These are phyloP conservation scores for Baudoinia panamericana DNA, from an alignment of 495 filamentous ascomycete genomes.

Conservation along the genomic window DNA sequence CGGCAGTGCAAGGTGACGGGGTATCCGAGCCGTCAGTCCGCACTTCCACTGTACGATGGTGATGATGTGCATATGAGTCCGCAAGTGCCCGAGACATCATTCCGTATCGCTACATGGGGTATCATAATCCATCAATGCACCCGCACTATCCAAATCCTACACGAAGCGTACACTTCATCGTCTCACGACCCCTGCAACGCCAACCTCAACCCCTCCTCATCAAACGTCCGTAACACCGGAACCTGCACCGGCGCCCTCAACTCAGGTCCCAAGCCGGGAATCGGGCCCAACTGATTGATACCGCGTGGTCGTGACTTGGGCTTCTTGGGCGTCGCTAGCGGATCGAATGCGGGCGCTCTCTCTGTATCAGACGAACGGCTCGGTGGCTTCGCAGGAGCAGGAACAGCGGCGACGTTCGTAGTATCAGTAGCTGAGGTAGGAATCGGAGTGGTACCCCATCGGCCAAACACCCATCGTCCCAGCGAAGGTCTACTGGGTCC, in stretches of 20 bases:
- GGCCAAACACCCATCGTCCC: slow-evolving; percentile 29
- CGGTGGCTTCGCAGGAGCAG: background rate
- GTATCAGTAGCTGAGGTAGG: slow-evolving; percentile 8
- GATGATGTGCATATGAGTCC: too few species aligned
- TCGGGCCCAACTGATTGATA: slow-evolving; percentile 28
- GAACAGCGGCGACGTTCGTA: background rate
- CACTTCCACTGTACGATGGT: too few species aligned
- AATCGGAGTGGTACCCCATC: slow-evolving; percentile 26
- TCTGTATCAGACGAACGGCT: background rate
- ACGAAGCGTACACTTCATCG: too few species aligned
- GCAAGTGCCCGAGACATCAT: too few species aligned
- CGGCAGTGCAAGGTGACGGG: too few species aligned
- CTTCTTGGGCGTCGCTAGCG: slow-evolving; percentile 9
- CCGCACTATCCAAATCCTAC: too few species aligned
- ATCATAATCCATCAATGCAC: too few species aligned
- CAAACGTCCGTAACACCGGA: slow-evolving; percentile 25
- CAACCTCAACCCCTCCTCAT: slow-evolving; percentile 25
- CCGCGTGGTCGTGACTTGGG: slow-evolving; percentile 22
- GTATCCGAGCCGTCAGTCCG: too few species aligned
- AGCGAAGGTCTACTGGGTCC: slow-evolving; percentile 9
- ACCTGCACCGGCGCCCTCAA: slow-evolving; percentile 14
- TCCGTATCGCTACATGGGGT: too few species aligned
- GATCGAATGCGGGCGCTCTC: background rate
- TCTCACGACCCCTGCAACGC: too few species aligned
- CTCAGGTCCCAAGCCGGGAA: slow-evolving; percentile 25